Percentiles rank a stretch among this genome's conserved stretches.
Conservation (phyloP, 495 filamentous ascomycete genomes). For the Penicillium mononematosum region DNA sequence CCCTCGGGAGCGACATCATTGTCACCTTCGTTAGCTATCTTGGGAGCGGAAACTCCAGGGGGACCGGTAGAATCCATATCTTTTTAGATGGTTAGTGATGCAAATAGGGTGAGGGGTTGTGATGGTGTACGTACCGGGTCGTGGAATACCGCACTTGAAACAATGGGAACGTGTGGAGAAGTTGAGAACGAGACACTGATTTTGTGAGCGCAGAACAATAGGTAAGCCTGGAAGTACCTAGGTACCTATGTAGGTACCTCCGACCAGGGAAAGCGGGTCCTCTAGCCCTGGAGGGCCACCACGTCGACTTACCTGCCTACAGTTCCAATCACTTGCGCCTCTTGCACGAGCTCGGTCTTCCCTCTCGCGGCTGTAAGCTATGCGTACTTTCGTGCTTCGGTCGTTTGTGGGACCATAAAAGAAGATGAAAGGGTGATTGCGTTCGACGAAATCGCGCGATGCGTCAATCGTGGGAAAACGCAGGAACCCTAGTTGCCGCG, state of each 20-base stretch:
- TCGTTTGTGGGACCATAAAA: conserved; percentile 53
- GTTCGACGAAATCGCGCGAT: conserved; percentile 65
- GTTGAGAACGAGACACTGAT: conserved; percentile 70
- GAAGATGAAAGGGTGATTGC: conserved; percentile 61
- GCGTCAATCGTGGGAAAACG: conserved; percentile 59
- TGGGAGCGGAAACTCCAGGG: conserved; percentile 37
- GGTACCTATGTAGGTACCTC: not conserved
- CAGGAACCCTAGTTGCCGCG: conserved; percentile 66
- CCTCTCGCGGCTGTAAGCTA: conserved; percentile 58
- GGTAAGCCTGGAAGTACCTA: too few species aligned
- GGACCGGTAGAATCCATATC: conserved; percentile 27
- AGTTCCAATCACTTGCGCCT: conserved; percentile 74
- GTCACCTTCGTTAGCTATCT: conserved; percentile 65
- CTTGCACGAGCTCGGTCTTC: conserved; percentile 52
- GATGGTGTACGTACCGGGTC: conserved; percentile 56
- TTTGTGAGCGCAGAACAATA: conserved; percentile 7
- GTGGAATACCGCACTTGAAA: conserved; percentile 70
- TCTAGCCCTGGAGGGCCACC: not conserved
- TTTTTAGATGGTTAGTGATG: conserved; percentile 20
- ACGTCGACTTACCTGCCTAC: conserved; percentile 57
- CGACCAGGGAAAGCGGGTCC: not conserved
- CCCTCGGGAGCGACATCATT: conserved; percentile 76
- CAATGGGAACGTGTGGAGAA: conserved; percentile 68
- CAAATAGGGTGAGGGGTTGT: not conserved
- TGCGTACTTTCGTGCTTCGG: conserved; percentile 57